Evolutionary conservation across 805 yeast species (phyloP), one percentile per base, ranked within the genome.

Genomic region (Diddensiella santjacobensis): DNA sequence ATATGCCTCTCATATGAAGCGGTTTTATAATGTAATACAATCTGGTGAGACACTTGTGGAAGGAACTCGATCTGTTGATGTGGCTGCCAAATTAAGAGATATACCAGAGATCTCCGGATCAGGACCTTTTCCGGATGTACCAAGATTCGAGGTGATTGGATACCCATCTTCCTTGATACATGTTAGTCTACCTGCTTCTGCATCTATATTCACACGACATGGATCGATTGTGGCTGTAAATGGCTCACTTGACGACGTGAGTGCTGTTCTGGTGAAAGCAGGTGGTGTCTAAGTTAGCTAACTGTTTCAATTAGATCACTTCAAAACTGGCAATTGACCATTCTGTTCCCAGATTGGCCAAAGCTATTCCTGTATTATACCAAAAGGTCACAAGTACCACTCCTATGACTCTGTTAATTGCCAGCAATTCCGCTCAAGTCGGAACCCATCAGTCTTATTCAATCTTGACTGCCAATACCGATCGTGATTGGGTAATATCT

Each of bases 151-250:
- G 29, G 71, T 73, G 3, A 48, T 74, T 11, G 79, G 79, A 3
- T 53, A 58, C 22, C 71, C 75, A 2, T 63, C 69, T n/a, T 60
- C 71, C 26, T 49, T 75, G 45, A 61, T 75, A 40, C 68, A 67
- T 42, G 67, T 74, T 13, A 61, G 68, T 13, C 49, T 75, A 38
- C 79, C 79, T 2, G 70, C 74, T 5, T 63, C 71, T 3, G 62
- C 74, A 2, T 54, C 58, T n/a, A 55, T 74, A 23, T 69, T 59
- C 44, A 65, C 72, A 19, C 60, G 75, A 33, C 64, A 70, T 33
- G 78, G 78, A 19, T 56, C 71, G 1, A 57, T 75, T 36, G 63
- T 75, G 17, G 76, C 73, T 1, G 63, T 74, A 24, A 71, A 73
- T 56, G 79, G 79, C 1, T 65, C 69, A 42, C 48, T 58, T 20